Evolutionary conservation across 2,329 filamentous ascomycete species (phyloP), one percentile per base, ranked within the genome.

Genomic region (Cordyceps pruinosa): DNA sequence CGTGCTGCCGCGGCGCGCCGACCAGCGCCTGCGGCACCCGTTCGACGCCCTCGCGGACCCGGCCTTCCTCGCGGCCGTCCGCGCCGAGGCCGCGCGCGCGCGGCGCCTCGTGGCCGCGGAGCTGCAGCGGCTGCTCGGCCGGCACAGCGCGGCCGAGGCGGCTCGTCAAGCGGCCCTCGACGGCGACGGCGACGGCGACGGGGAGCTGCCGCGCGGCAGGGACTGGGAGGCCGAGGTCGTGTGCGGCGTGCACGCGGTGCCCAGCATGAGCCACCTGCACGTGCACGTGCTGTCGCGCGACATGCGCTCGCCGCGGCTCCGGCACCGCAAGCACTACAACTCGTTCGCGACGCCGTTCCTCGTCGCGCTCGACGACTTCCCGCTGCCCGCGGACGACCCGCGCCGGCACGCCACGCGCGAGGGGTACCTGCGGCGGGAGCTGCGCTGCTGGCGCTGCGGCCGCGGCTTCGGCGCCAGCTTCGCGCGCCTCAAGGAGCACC

Each of bases 221-320:
- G 85, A 97, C 72, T 97, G 91, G 89, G 72, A 76, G 41, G 74
- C 75, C 13, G 90, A 94, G 26, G 79, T 97, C 49, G 81, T 83
- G 50, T 81, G 85, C 21, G 94, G 94, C 15, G 81, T 96, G 8
- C 94, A 99, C 73, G 88, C 90, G 3, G 84, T 87, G 63, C 94
- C 94, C 3, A 92, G 87, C 57, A 97, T 99, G 94, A 86, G 83
- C 61, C 90, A 97, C 69, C 69, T 97, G 56, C 94, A 99, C 72
- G 78, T 97, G 4, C 94, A 99, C 70, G 84, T 97, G 30, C 73
- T 97, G 58, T 90, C 88, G 39, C 77, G 83, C 19, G 94, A 99
- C 69, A 87, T 89, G 78, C 79, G 84, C 64, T 90, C 87, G 37
- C 79, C 82, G 12, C 80, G 79, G 46, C 63, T 97, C 71, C 89